Evolutionary conservation across 345 rosid genomes (phyloP).

Genomic region (Aquilaria yunnanensis): DNA sequence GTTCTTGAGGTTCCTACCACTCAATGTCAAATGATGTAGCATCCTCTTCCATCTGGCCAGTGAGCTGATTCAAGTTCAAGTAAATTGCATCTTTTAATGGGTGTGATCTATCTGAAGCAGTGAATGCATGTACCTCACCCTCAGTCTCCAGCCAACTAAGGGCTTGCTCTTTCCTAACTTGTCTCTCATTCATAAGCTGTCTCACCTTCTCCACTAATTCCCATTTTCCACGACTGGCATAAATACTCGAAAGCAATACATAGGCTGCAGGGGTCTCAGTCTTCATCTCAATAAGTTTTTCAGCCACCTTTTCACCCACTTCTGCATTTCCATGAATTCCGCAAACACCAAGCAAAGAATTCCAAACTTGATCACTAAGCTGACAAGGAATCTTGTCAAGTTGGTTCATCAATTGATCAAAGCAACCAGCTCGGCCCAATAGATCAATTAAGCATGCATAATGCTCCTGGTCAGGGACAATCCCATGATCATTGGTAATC

Average conservation of each 20-base stretch:
- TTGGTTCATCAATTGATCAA: constrained; percentile 38
- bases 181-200: constrained; percentile 42
- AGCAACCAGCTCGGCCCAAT: constrained; percentile 57
- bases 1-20: constrained; percentile 13
- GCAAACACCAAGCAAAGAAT: constrained; percentile 47
- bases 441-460: constrained; percentile 75
- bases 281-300: constrained; percentile 39
- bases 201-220: constrained; percentile 52
- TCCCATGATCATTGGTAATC: constrained; percentile 31
- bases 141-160: constrained; percentile 59
- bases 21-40: constrained; percentile 24
- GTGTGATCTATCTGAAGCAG: constrained; percentile 41
- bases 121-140: constrained; percentile 40
- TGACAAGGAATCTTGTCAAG: constrained; percentile 42
- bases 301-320: constrained; percentile 51
- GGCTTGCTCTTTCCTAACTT: constrained; percentile 43
- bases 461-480: constrained; percentile 65
- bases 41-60: constrained; percentile 38
- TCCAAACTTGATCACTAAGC: constrained; percentile 42
- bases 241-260: constrained; percentile 44
- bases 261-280: constrained; percentile 56
- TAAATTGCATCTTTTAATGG: constrained; percentile 40
- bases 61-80: constrained; percentile 34
- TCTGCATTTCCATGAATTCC: constrained; percentile 49
- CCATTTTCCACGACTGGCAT: constrained; percentile 51